These are phyloP conservation scores for Zizania latifolia DNA, from an alignment of 176 grass and related monocot genomes.

Conservation along the genomic window DNA sequence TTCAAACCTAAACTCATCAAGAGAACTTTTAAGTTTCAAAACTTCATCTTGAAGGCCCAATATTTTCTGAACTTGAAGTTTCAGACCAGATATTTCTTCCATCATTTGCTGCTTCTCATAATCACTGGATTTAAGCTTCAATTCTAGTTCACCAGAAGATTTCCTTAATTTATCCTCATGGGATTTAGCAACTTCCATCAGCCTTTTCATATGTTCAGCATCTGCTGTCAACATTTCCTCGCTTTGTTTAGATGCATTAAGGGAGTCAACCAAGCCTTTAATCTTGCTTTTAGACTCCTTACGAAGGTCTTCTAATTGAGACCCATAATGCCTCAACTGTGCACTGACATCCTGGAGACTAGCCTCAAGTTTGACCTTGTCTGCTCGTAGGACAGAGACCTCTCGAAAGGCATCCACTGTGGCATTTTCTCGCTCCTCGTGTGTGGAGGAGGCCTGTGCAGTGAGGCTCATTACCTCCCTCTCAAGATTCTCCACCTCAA, in stretches of 20 bases:
- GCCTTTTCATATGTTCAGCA: conserved; percentile 78
- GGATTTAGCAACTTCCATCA: conserved; percentile 69
- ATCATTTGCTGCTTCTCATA: conserved; percentile 82
- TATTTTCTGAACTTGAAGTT: conserved; percentile 82
- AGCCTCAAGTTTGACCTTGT: conserved; percentile 78
- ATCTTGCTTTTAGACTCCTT: conserved; percentile 92
- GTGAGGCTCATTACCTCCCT: conserved; percentile 71
- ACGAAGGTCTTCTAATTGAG: conserved; percentile 60
- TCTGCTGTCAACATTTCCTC: conserved; percentile 95
- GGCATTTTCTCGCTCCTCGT: conserved; percentile 72
- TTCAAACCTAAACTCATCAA: conserved; percentile 72
- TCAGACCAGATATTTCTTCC: conserved; percentile 78
- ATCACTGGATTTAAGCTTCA: conserved; percentile 74
- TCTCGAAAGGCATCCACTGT: conserved; percentile 63
- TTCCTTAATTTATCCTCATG: conserved; percentile 64
- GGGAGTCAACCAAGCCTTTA: conserved; percentile 88
- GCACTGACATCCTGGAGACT: conserved; percentile 61
- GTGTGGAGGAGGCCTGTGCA: conserved; percentile 63
- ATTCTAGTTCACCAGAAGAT: conserved; percentile 64
- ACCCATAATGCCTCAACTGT: conserved; percentile 60
- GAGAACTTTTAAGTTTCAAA: conserved; percentile 57
- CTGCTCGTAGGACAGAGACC: conserved; percentile 64
- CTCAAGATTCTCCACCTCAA: conserved; percentile 82
- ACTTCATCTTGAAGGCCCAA: conserved; percentile 70
- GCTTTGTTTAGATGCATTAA: conserved; percentile 89